Base-by-base conservation (phyloP, 2,329 filamentous ascomycete genomes). In the Fusarium brachygibbosum region DNA sequence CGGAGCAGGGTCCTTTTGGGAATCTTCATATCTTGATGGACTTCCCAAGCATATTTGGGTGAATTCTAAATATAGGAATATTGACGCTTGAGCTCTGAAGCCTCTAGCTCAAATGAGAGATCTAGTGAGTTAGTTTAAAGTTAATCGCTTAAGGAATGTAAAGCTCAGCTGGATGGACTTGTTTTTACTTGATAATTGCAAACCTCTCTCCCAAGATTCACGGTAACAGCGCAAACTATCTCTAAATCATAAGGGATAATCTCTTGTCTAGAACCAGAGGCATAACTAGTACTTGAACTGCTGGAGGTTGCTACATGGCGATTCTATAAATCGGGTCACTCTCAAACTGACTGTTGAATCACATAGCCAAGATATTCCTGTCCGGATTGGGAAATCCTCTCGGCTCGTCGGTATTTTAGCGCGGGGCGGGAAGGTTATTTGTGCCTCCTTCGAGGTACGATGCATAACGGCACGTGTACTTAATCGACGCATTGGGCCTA, bases 181-280 rank as follows among this genome's bases (percentile, higher is more conserved):
- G 40, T 17, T 3, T 17, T 16, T 12, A 5, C 16, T 42, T 3
- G 16, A 12, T 11, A 2, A 6, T 25, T 11, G 6, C 5, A 25
- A 11, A 16, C 16, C 16, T 11, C 13, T 4, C 9, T 1, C 2
- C 9, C 23, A 17, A 10, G 8, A 42, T 28, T 6, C 3, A 12
- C 7, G 6, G 14, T 25, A 42, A 17, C 17, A 2, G 9, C 16
- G 10, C 40, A 2, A 17, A 16, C 29, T 12, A 29, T 29, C 9
- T 8, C 9, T 6, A 7, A 1, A 1, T 8, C 6, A 11, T 17
- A 25, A 25, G 23, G 5, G 14, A 5, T 5, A 28, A 11, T 42
- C 3, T 4, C 40, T 17, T 1, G 6, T 10, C 6, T 13, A 1
- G n/a, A 2, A 4, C 4, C 3, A 4, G 28, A 14, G 12, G 13